Conservation (phyloP, 768 basidiomycete species). For the Tricholoma hemisulphureum region DNA sequence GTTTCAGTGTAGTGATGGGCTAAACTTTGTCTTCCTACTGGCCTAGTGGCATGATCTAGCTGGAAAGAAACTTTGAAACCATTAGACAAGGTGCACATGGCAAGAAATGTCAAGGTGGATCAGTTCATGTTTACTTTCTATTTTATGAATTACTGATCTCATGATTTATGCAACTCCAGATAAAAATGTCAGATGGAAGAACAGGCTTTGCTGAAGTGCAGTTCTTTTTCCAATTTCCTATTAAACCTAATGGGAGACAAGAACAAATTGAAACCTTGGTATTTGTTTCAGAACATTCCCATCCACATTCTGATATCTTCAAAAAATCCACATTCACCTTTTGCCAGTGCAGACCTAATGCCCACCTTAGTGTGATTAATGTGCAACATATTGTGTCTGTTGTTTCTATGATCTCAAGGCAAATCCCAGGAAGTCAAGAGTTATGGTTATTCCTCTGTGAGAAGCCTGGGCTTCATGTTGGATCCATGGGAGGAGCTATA, state of each 20-base stretch:
- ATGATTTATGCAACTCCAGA: neutral
- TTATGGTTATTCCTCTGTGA: neutral
- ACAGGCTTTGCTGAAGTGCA: no score
- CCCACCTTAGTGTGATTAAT: neutral
- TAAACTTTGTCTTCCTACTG: neutral
- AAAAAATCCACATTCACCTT: neutral
- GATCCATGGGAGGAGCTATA: neutral
- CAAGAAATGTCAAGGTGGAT: no score
- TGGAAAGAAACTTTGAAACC: neutral
- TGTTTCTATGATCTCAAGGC: neutral
- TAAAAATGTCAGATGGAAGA: neutral
- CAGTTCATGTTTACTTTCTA: neutral
- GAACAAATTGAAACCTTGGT: conserved; percentile 1
- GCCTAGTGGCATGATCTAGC: neutral
- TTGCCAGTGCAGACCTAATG: neutral
- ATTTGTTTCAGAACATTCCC: neutral
- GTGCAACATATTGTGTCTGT: neutral
- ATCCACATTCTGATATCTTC: neutral
- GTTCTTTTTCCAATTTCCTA: neutral
- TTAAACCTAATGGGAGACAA: neutral
- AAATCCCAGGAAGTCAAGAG: neutral
- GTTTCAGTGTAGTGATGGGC: neutral
- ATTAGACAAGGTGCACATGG: no score
- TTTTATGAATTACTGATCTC: neutral
- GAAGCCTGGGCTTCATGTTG: neutral